These are phyloP conservation scores for Globisporangium lucens DNA, from an alignment of 352 stramenopile genomes.

Conservation along the genomic window DNA sequence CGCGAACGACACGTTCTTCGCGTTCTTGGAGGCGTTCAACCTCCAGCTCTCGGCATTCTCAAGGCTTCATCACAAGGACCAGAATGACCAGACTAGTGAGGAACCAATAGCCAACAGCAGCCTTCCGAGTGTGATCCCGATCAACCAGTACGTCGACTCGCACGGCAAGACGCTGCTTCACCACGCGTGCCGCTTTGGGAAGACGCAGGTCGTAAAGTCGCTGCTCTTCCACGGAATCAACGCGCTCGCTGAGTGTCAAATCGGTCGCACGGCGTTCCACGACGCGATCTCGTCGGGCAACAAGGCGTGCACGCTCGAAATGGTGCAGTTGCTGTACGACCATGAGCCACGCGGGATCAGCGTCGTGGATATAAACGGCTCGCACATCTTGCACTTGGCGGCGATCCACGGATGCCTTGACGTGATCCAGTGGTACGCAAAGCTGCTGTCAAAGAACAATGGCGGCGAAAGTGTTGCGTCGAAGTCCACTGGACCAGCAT, in stretches of 20 bases:
- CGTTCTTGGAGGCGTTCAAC: constrained; percentile 18
- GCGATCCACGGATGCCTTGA: constrained; percentile 63
- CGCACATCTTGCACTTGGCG: constrained; percentile 59
- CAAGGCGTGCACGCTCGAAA: constrained; percentile 23
- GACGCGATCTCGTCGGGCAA: constrained; percentile 39
- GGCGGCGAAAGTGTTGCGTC: neutral
- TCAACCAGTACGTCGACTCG: constrained; percentile 44
- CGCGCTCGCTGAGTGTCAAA: constrained; percentile 34
- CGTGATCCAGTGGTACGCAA: constrained; percentile 52
- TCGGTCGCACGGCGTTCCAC: constrained; percentile 58
- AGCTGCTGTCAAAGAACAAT: constrained; percentile 13
- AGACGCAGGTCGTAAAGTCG: constrained; percentile 49
- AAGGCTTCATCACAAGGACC: neutral
- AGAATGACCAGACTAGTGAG: neutral
- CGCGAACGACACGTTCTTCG: constrained; percentile 19
- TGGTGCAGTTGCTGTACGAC: constrained; percentile 51
- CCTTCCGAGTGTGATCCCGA: constrained; percentile 8
- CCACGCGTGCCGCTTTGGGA: constrained; percentile 50
- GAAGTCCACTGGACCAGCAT: neutral
- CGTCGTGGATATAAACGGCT: constrained; percentile 56
- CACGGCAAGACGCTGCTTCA: constrained; percentile 64
- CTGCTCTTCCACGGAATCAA: constrained; percentile 54
- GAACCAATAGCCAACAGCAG: neutral
- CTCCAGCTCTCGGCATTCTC: constrained; percentile 9
- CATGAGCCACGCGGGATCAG: constrained; percentile 42